phyloP scores from a whole-genome alignment of 2,329 filamentous ascomycete species.

The Juglanconis oblonga region DNA sequence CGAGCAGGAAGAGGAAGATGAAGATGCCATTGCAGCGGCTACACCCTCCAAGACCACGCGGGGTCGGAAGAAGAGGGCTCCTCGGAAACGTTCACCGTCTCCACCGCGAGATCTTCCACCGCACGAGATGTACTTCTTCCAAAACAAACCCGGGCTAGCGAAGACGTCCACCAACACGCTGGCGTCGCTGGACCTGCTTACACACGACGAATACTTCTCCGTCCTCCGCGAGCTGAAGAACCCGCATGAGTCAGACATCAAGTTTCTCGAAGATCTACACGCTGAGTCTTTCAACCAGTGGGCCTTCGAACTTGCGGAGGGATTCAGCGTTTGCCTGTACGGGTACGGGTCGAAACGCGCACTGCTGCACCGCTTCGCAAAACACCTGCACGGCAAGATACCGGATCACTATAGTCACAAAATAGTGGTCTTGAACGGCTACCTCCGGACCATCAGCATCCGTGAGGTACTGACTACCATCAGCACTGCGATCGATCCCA shows the following conservation, averaged over 20 bases:
- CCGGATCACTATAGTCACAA: constrained; percentile 42
- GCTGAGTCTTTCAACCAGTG: constrained; percentile 84
- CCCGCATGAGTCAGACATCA: constrained; percentile 66
- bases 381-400: constrained; percentile 56
- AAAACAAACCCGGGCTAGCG: constrained; percentile 76
- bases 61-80: constrained; percentile 40
- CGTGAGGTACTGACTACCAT: constrained; percentile 70
- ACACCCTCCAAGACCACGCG: constrained; percentile 48
- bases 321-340: constrained; percentile 87
- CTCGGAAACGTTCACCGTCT: constrained; percentile 67
- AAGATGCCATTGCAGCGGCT: constrained; percentile 28
- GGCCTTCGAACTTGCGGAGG: constrained; percentile 83
- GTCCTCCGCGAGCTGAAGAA: constrained; percentile 63
- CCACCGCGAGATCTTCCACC: constrained; percentile 79
- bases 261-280: constrained; percentile 72
- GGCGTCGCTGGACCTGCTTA: constrained; percentile 70
- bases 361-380: constrained; percentile 73
- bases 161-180: constrained; percentile 89
- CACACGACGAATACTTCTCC: constrained; percentile 88
- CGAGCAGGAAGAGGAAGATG: constrained; percentile 22
- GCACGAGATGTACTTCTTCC: constrained; percentile 90
- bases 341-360: constrained; percentile 86
- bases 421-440: constrained; percentile 86
- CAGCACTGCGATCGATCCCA: constrained; percentile 57
- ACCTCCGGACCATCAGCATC: constrained; percentile 63